These are phyloP conservation scores for Arthrinium puccinioides DNA, from an alignment of 2,329 filamentous ascomycete species.

Conservation along the genomic window DNA sequence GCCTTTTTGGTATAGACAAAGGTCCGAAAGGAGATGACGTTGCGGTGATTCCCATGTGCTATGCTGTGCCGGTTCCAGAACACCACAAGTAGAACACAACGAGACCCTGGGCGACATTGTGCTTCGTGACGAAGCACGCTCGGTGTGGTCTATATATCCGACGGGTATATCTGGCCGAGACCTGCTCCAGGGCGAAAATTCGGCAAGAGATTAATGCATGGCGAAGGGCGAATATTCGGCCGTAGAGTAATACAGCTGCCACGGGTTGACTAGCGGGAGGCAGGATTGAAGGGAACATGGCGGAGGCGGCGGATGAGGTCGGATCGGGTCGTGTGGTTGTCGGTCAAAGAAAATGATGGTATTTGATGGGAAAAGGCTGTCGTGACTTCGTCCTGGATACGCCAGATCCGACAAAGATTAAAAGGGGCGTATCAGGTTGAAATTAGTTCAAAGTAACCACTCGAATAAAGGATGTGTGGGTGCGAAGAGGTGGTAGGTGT, in stretches of 20 bases:
- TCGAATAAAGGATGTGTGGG: conserved; percentile 10
- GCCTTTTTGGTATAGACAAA: conserved; percentile 22
- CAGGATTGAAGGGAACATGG: conserved; percentile 8
- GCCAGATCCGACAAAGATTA: conserved; percentile 32
- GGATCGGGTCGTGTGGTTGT: conserved; percentile 19
- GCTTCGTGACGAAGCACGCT: no score
- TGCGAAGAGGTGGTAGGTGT: no score
- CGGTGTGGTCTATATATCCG: no score
- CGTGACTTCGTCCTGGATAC: conserved; percentile 41
- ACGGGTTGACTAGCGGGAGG: neutral
- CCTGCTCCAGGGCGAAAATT: neutral
- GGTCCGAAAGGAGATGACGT: no score
- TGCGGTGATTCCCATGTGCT: no score
- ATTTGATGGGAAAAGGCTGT: conserved; percentile 32
- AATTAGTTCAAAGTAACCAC: conserved; percentile 28
- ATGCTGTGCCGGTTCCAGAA: no score
- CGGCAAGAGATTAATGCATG: neutral
- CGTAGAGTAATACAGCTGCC: conserved; percentile 7
- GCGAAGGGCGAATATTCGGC: neutral
- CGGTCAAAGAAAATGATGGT: conserved; percentile 18
- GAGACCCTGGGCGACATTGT: no score
- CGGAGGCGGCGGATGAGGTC: conserved; percentile 8
- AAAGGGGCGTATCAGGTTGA: conserved; percentile 29
- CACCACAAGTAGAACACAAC: no score
- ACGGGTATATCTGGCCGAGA: no score